phyloP scores from a whole-genome alignment of 2,329 filamentous ascomycete genomes.

The Beauveria asiatica region DNA sequence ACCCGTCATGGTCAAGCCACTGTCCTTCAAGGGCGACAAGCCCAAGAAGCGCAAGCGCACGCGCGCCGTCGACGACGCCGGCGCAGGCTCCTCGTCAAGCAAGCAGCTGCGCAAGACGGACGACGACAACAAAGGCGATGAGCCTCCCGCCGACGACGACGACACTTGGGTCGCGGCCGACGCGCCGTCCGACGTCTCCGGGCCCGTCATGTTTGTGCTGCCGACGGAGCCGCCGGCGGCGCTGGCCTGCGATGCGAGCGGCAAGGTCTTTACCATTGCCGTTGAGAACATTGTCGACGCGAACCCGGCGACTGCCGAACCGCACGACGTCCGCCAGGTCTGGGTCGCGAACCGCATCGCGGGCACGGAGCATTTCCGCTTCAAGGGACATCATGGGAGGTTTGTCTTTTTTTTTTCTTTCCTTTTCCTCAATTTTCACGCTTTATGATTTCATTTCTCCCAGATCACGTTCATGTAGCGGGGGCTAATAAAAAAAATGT shows the following conservation, averaged over 20 bases:
- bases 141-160: conserved; percentile 49
- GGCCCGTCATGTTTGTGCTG: conserved; percentile 75
- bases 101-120: conserved; percentile 16
- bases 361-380: conserved; percentile 71
- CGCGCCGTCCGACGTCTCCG: conserved; percentile 61
- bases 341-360: conserved; percentile 82
- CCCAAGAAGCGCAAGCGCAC: conserved; percentile 89
- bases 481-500: too few relatives aligned
- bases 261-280: conserved; percentile 72
- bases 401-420: conserved; percentile 24
- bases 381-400: conserved; percentile 87
- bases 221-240: conserved; percentile 65
- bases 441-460: too few relatives aligned
- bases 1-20: conserved; percentile 69
- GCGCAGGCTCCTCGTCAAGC: conserved; percentile 29
- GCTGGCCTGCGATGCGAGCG: conserved; percentile 76
- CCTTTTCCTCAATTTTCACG: too few relatives aligned
- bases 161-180: conserved; percentile 92
- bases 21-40: conserved; percentile 96
- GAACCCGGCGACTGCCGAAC: conserved; percentile 78
- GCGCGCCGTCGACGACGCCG: conserved; percentile 36
- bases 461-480: too few relatives aligned
- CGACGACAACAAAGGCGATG: conserved; percentile 14
- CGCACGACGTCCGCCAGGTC: conserved; percentile 91
- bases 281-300: conserved; percentile 85